Evolutionary conservation across 192 early-diverging fungal genomes (phyloP), one percentile per base, ranked within the genome.

Genomic region (Lunasporangiospora selenospora): DNA sequence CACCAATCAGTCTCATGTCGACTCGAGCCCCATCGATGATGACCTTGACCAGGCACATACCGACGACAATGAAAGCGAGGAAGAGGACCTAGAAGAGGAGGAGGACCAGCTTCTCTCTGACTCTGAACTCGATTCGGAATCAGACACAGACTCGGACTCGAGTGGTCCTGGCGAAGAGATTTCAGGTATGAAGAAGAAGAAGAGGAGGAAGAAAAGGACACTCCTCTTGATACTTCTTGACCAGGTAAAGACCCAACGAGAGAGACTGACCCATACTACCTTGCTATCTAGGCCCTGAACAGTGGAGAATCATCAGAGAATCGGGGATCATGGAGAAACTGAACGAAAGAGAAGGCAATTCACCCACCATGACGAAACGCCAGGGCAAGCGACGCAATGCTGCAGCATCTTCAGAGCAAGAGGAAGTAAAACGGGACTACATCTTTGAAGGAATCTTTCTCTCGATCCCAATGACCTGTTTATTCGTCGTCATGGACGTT

Each of bases 381-480:
- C n/a, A n/a, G 19, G 30, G 53, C 32, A 43, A 46, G 10, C 63
- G 30, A 19, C 59, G 59, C 30, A 36, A 62, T 9, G 5, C 38
- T 49, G 36, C 33, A 27, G 15, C 10, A 47, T 21, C 33, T 3
- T 10, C 48, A 63, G 24, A 33, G 31, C 6, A n/a, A n/a, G 29
- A 47, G 11, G 63, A 51, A 11, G 26, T 27, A 15, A 37, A 57
- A 15, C 30, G 55, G 16, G 69, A 73, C 39, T 73, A 63, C 42
- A 58, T 73, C n/a, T 73, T 73, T 58, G 69, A 73, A 31, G 69
- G 69, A 34, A 47, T 73, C 30, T 73, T 73, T 46, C 63, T 63
- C 30, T 73, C 69, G 2, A 73, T 73, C 37, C 69, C 69, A 10
- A 73, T 61, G 6, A 58, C 69, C n/a, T 73, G 60, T 47, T 55